Percentiles rank a stretch among this genome's conserved stretches.
These are phyloP conservation scores for Boletus holoroseus DNA, from an alignment of 1,284 basidiomycete species.

Conservation along the genomic window DNA sequence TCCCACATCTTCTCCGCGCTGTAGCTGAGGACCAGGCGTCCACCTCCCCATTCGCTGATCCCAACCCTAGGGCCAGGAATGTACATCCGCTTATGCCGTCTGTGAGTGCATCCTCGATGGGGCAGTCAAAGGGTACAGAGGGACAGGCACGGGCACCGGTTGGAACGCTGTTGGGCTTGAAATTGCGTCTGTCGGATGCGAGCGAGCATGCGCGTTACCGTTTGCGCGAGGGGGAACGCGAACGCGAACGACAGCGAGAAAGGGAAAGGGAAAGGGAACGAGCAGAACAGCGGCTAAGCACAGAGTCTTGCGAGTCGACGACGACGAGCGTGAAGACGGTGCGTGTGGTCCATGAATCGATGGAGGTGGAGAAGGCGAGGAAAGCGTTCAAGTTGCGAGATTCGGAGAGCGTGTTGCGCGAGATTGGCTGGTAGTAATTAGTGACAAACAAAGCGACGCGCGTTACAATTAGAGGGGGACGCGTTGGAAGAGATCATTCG, in stretches of 20 bases:
- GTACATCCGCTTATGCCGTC: background rate
- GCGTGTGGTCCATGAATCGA: background rate
- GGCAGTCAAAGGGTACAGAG: background rate
- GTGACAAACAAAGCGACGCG: constrained; percentile 17
- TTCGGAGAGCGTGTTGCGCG: constrained; percentile 21
- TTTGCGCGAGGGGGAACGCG: constrained; percentile 23
- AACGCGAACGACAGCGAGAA: constrained; percentile 5
- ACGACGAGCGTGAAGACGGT: too few relatives aligned
- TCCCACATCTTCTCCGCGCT: constrained; percentile 12
- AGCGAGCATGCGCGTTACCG: constrained; percentile 26
- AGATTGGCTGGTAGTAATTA: constrained; percentile 23
- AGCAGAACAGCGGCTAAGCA: background rate
- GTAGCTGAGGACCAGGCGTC: background rate
- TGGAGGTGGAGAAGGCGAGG: background rate
- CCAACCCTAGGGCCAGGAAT: background rate
- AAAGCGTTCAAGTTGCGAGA: constrained; percentile 19
- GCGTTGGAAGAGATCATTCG: too few relatives aligned
- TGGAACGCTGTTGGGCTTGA: constrained; percentile 19
- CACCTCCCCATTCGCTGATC: constrained; percentile 10
- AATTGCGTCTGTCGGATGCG: constrained; percentile 26
- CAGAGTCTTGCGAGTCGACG: background rate
- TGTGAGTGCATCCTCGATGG: background rate
- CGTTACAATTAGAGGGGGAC: background rate
- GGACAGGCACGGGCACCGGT: background rate
- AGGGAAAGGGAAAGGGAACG: background rate